These are phyloP conservation scores for Naematelia aurantialba DNA, from an alignment of 768 basidiomycete genomes.

Conservation along the genomic window DNA sequence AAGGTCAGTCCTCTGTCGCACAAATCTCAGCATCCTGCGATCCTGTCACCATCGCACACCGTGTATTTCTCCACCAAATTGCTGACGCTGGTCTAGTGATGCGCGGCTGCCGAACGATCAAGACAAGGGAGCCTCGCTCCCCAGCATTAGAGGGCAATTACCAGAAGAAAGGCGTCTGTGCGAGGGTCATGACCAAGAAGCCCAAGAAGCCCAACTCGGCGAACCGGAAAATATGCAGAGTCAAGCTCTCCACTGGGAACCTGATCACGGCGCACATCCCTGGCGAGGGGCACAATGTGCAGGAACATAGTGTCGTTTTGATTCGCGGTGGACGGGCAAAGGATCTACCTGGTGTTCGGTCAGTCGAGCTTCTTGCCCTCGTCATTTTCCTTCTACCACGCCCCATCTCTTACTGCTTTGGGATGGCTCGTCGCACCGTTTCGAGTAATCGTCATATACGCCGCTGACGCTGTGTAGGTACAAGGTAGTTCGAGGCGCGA, in stretches of 20 bases:
- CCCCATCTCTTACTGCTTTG: neutral
- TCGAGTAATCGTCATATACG: neutral
- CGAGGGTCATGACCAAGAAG: slow-evolving; percentile 65
- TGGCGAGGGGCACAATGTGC: slow-evolving; percentile 95
- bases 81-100: slow-evolving; percentile 55
- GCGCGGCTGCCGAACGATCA: slow-evolving; percentile 61
- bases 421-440: neutral
- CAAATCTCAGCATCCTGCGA: neutral
- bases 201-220: slow-evolving; percentile 99
- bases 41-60: neutral
- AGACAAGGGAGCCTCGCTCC: slow-evolving; percentile 57
- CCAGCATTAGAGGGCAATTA: slow-evolving; percentile 76
- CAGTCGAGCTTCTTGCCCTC: slow-evolving; percentile 30
- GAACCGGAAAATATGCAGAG: slow-evolving; percentile 90
- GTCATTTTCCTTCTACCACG: neutral
- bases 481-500: slow-evolving; percentile 86
- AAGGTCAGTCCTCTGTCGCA: slow-evolving; percentile 8
- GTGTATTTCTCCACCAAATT: neutral
- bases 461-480: slow-evolving; percentile 56
- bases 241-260: slow-evolving; percentile 85
- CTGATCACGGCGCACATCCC: slow-evolving; percentile 89
- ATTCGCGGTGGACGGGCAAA: slow-evolving; percentile 93
- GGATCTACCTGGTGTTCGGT: slow-evolving; percentile 98
- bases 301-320: slow-evolving; percentile 93
- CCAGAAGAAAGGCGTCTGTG: slow-evolving; percentile 89